These are phyloP conservation scores for Aspergillus awamori DNA, from an alignment of 2,329 filamentous ascomycete species.

Conservation along the genomic window DNA sequence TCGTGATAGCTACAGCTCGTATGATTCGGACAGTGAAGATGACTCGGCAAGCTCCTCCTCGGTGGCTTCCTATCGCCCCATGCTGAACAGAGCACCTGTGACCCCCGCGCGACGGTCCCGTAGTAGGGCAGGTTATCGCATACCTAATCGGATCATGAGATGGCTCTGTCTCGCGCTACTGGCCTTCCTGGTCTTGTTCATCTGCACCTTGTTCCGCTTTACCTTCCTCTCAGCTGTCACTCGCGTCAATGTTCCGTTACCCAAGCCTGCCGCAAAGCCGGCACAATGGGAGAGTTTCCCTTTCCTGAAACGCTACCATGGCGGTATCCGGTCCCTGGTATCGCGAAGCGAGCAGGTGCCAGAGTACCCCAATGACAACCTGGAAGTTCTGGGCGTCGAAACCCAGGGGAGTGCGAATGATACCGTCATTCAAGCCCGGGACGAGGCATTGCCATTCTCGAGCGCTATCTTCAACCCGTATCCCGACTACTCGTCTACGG, in stretches of 20 bases:
- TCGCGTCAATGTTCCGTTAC: constrained; percentile 45
- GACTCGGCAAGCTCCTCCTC: constrained; percentile 46
- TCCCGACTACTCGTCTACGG: constrained; percentile 61
- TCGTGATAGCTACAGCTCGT: constrained; percentile 29
- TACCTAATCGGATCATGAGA: constrained; percentile 73
- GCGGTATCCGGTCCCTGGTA: constrained; percentile 75
- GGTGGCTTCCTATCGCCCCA: constrained; percentile 56
- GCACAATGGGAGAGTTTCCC: constrained; percentile 82
- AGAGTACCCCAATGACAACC: constrained; percentile 72
- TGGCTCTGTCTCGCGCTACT: constrained; percentile 76
- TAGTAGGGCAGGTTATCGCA: constrained; percentile 53
- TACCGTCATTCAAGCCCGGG: constrained; percentile 25
- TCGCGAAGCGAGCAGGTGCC: constrained; percentile 68
- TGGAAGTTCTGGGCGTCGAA: constrained; percentile 59
- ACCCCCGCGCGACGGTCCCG: constrained; percentile 26
- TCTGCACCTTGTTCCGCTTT: constrained; percentile 72
- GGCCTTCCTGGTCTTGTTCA: constrained; percentile 72
- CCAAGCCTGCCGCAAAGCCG: constrained; percentile 65
- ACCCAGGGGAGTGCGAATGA: constrained; percentile 39
- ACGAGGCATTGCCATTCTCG: constrained; percentile 37
- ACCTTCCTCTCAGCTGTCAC: constrained; percentile 56
- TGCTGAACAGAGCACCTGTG: constrained; percentile 40
- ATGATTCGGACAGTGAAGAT: constrained; percentile 33
- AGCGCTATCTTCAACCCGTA: constrained; percentile 70
- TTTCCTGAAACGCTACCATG: constrained; percentile 87